Base-by-base conservation (phyloP, 225 moss, liverwort and hornwort genomes). In the Climacium dendroides region DNA sequence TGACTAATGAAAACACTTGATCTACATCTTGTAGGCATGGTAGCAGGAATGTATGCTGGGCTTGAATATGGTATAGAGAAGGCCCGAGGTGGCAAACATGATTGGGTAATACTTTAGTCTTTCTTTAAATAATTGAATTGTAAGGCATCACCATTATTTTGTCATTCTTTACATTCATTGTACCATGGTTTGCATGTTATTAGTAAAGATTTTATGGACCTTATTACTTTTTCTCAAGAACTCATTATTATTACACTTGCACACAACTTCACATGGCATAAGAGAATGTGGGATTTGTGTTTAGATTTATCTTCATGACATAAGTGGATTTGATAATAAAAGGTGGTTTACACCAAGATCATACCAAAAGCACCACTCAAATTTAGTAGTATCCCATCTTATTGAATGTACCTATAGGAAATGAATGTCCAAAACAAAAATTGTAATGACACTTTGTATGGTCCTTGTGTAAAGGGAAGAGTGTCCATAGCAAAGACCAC, bases 21-120 rank as follows among this genome's bases (percentile, higher is more conserved):
- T 58, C 12, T 48, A 37, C 11, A 61, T 61, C 20, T 54, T 87
- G 17, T 71, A 94, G 94, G 91, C 8, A 67, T 90, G 74, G 91
- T 92, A 48, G 91, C 89, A 41, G 94, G 94, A 65, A 90, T 92
- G 87, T 92, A 89, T 76, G 90, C 90, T 57, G 87, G 92, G 23
- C 45, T 94, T 83, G 92, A 91, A 16, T 90, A 92, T 22, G 88
- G 90, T 39, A 87, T 94, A 57, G 91, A 72, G 23, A 94, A 92
- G 81, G 85, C 77, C 15, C 88, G 91, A 74, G 85, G 90, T n/a
- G 91, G 91, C 83, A 94, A 94, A 83, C 92, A 91, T 8, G 91
- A 91, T 76, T 91, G 93, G 93, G 91, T 93, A 87, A 84, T 52
- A 19, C 18, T 65, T 6, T 23, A 6, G n/a, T 23, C 30, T 59